Conservation (phyloP, 2,329 filamentous ascomycete genomes). For the Acarospora socialis region DNA sequence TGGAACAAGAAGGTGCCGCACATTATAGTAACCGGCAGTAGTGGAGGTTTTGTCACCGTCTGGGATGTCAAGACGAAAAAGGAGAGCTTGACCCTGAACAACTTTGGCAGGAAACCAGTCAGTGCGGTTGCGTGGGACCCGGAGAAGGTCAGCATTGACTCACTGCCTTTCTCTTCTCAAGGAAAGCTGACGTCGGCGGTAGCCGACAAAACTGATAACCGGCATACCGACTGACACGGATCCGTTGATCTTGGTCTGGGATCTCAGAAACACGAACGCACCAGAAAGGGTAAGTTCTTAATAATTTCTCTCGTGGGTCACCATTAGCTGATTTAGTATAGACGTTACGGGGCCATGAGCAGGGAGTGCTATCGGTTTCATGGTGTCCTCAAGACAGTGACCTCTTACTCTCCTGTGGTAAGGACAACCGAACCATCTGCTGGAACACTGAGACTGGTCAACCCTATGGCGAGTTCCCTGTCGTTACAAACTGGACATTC, state of each 20-base stretch:
- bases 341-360: slow-evolving; percentile 80
- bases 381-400: slow-evolving; percentile 91
- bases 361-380: slow-evolving; percentile 81
- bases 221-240: slow-evolving; percentile 80
- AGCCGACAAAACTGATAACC: slow-evolving; percentile 81
- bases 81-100: slow-evolving; percentile 87
- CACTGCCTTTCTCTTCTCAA: too few species aligned
- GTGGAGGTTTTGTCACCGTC: slow-evolving; percentile 88
- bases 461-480: slow-evolving; percentile 78
- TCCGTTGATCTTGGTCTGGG: slow-evolving; percentile 84
- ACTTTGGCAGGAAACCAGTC: slow-evolving; percentile 74
- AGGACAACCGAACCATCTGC: slow-evolving; percentile 87
- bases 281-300: slow-evolving; percentile 47
- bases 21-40: slow-evolving; percentile 87
- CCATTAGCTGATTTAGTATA: slow-evolving; percentile 24
- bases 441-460: slow-evolving; percentile 94
- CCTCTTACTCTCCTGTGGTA: slow-evolving; percentile 81
- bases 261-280: slow-evolving; percentile 88
- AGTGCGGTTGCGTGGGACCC: slow-evolving; percentile 97
- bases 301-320: not conserved
- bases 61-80: slow-evolving; percentile 99
- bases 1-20: slow-evolving; percentile 98
- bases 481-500: slow-evolving; percentile 99
- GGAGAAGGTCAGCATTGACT: slow-evolving; percentile 46
- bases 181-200: slow-evolving; percentile 14